Evolutionary conservation across 2,329 filamentous ascomycete species (phyloP).

Genomic region (Colletotrichum sp.): DNA sequence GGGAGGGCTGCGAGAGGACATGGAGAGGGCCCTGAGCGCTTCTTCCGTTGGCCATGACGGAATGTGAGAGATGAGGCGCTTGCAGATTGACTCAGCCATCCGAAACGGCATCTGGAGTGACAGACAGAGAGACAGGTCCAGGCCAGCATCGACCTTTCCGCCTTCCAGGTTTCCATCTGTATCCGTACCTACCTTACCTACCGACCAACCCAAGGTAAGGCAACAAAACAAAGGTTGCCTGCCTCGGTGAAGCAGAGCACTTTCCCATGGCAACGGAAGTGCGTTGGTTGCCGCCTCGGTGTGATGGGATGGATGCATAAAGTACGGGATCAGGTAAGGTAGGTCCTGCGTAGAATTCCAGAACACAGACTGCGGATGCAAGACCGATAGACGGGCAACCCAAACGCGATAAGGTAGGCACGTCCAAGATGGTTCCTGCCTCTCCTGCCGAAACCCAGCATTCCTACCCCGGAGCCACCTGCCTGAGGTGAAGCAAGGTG

Average conservation of each 20-base stretch:
- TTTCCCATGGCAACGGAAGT: background rate
- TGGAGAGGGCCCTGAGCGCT: background rate
- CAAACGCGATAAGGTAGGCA: background rate
- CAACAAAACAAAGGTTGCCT: background rate
- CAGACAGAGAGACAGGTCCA: background rate
- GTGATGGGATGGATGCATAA: background rate
- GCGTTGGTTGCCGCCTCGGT: background rate
- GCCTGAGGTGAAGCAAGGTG: background rate
- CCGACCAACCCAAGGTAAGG: background rate
- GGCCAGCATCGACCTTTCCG: background rate
- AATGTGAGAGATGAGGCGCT: slow-evolving; percentile 6
- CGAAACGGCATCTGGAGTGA: background rate
- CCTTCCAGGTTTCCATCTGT: background rate
- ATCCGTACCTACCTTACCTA: background rate
- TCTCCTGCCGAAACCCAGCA: background rate
- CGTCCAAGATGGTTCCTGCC: background rate
- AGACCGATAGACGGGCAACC: background rate
- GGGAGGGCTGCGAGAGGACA: background rate
- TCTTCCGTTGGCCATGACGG: background rate
- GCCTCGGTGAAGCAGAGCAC: background rate
- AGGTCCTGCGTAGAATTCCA: background rate
- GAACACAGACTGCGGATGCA: background rate
- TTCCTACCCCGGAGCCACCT: background rate
- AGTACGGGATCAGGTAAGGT: background rate
- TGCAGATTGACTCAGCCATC: background rate